Evolutionary conservation across 2,329 filamentous ascomycete species (phyloP), one percentile per base, ranked within the genome.

Genomic region (Didymella glomerata): DNA sequence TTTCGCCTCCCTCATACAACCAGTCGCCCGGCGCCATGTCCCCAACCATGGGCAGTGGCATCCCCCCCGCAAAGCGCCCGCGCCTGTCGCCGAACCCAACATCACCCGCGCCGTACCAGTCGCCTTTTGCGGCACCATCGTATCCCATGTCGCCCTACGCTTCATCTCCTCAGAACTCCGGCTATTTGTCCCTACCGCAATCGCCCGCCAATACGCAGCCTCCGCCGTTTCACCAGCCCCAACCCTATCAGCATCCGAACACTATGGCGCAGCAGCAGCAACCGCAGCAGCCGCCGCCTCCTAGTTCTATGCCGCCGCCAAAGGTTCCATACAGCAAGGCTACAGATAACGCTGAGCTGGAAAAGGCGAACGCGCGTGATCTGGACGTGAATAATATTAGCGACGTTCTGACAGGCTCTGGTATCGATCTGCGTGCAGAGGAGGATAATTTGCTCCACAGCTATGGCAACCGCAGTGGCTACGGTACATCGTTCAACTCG

Each of bases 401-500:
- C 65, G 93, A 97, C 78, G 90, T 93, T 49, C 79, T 97, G 54
- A 89, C 89, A 18, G 91, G 90, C 18, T 94, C 92, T 16, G 93
- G 92, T 48, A 92, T 97, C 63, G 91, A 97, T 79, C 79, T 97
- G 46, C 88, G 90, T 58, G 92, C 92, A 64, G 93, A 97, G 76
- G 92, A 96, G 71, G 91, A 93, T 68, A 91, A 88, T 65, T 83
- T 95, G 76, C 88, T 91, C 44, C 88, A 87, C 59, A 82, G 87
- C 56, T 89, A 88, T 71, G 84, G 86, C 44, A 79, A 78, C 72
- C 71, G 81, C 74, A 55, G 52, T 32, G 71, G 83, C 72, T 75
- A 80, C 68, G 67, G 77, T 58, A 77, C 81, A 53, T 83, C 82
- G 9, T 82, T 78, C 66, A 75, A 75, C 47, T 78, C 77, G 9